phyloP scores from a whole-genome alignment of 805 yeast species.

The Saccharomyces eubayanus region DNA sequence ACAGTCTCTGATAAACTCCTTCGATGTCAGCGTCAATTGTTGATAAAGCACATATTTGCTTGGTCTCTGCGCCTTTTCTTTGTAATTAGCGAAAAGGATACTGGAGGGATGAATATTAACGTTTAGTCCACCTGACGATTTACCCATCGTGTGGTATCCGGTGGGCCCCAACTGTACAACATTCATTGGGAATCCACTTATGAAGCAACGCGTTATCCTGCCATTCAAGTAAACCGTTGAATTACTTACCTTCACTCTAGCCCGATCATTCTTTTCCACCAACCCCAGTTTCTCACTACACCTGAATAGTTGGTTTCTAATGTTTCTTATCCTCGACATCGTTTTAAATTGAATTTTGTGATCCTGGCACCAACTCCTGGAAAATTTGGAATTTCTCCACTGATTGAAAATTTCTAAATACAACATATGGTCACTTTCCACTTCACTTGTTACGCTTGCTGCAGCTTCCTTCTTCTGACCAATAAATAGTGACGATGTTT shows the following conservation, averaged over 20 bases:
- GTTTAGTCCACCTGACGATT: constrained; percentile 46
- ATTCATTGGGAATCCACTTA: constrained; percentile 30
- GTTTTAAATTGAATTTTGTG: constrained; percentile 72
- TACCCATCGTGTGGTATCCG: constrained; percentile 27
- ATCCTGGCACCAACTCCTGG: constrained; percentile 78
- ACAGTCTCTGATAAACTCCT: constrained; percentile 81
- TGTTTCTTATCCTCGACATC: constrained; percentile 56
- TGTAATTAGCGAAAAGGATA: constrained; percentile 38
- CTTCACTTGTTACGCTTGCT: constrained; percentile 41
- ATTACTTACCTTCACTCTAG: constrained; percentile 3
- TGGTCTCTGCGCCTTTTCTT: constrained; percentile 50
- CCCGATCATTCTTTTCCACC: constrained; percentile 13
- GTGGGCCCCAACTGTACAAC: constrained; percentile 22
- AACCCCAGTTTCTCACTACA: constrained; percentile 41
- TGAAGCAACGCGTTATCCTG: constrained; percentile 16
- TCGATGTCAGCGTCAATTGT: constrained; percentile 74
- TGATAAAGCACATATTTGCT: constrained; percentile 70
- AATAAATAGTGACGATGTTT: constrained; percentile 45
- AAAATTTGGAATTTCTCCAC: constrained; percentile 62
- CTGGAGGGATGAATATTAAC: constrained; percentile 85
- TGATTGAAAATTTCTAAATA: constrained; percentile 66
- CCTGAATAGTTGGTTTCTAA: constrained; percentile 58
- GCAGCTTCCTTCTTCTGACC: constrained; percentile 18
- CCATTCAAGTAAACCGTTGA: not conserved
- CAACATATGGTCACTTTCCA: constrained; percentile 66